These are phyloP conservation scores for Mortierella sp. DNA, from an alignment of 371 early-diverging fungal species.

Conservation along the genomic window DNA sequence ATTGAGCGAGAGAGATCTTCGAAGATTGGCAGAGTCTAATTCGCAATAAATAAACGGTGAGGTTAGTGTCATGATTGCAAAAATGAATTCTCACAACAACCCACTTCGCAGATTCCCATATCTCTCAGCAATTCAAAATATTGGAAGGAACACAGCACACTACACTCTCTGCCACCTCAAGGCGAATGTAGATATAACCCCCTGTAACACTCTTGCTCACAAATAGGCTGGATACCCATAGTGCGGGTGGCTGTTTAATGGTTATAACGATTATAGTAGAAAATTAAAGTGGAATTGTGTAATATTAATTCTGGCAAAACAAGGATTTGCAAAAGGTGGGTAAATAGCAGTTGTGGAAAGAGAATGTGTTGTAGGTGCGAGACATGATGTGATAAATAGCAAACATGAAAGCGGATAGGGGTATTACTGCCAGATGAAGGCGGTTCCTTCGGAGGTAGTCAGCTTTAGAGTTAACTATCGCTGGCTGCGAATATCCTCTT, in stretches of 20 bases:
- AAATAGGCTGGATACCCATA: not conserved
- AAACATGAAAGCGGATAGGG: too few species aligned
- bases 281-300: not conserved
- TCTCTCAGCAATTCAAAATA: too few species aligned
- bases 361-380: not conserved
- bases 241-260: not conserved
- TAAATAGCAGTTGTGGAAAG: not conserved
- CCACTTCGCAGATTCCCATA: too few species aligned
- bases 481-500: not conserved
- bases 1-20: slow-evolving; percentile 10
- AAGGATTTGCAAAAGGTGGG: not conserved
- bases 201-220: not conserved
- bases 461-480: not conserved
- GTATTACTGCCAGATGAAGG: too few species aligned
- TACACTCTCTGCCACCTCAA: not conserved
- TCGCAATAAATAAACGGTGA: not conserved
- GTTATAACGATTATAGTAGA: not conserved
- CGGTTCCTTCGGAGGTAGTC: too few species aligned
- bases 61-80: too few species aligned
- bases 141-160: not conserved
- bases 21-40: not conserved
- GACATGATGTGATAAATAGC: too few species aligned
- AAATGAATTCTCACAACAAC: too few species aligned
- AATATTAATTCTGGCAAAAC: not conserved
- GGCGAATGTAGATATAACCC: not conserved